Evolutionary conservation across 2,329 filamentous ascomycete species (phyloP), one percentile per base, ranked within the genome.

Genomic region (Pleoardoris graminearum): DNA sequence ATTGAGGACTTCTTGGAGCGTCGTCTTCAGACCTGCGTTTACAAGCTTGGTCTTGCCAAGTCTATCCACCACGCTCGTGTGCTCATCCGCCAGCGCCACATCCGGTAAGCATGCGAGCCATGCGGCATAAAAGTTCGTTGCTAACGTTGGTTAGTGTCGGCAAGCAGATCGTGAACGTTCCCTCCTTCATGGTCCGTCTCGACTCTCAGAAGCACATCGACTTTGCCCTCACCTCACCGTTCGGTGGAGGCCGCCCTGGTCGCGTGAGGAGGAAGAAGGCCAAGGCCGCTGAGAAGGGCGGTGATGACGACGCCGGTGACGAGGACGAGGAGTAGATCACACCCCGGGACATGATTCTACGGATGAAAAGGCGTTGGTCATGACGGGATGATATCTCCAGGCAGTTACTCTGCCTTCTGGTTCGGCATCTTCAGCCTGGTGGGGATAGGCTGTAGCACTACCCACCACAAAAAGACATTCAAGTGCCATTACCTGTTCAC

Each of bases 191-290:
- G 78, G 94, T 99, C 80, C 94, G 94, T 82, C 91, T 99, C 76
- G 94, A 99, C 85, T 97, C 92, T 74, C 94, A 99, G 88, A 99
- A 99, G 90, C 94, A 99, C 89, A 97, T 99, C 75, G 94, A 99
- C 85, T 97, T 99, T 79, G 85, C 94, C 62, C 87, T 99, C 66
- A 95, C 88, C 81, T 97, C 93, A 77, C 93, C 94, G 77, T 97
- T 96, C 75, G 94, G 94, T 81, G 92, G 92, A 78, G 94, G 94
- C 77, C 92, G 94, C 73, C 91, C 91, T 73, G 94, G 94, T 71
- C 94, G 94, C 86, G 93, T 97, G 76, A 88, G 91, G 81, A 95
- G 94, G 86, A 99, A 97, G 94, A 99, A 97, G 92, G 90, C 92
- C 79, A 93, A 91, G 84, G 90, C 94, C 70, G 91, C 91, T 60